These are phyloP conservation scores for Penicillium arizonense DNA, from an alignment of 495 filamentous ascomycete species.

Conservation along the genomic window DNA sequence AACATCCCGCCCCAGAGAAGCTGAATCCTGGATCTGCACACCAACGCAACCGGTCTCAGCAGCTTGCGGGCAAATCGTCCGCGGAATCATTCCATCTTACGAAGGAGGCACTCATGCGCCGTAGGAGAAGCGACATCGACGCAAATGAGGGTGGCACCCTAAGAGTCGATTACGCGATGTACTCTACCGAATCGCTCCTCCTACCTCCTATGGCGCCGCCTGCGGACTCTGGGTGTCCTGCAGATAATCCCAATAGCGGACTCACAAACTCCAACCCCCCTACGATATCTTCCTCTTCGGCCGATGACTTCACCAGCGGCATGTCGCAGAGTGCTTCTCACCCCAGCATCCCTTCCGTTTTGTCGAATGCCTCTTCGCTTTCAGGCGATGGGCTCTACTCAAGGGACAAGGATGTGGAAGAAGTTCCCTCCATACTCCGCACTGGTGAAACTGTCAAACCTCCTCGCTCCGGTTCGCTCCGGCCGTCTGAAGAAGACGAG, in stretches of 20 bases:
- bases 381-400: conserved; percentile 46
- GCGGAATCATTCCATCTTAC: conserved; percentile 47
- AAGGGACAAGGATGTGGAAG: conserved; percentile 32
- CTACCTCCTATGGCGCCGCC: conserved; percentile 34
- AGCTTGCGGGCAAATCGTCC: conserved; percentile 33
- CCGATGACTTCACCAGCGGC: conserved; percentile 53
- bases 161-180: conserved; percentile 27
- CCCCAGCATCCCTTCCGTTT: conserved; percentile 71
- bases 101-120: conserved; percentile 40
- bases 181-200: conserved; percentile 22
- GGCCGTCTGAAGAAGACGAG: conserved; percentile 38
- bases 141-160: conserved; percentile 23
- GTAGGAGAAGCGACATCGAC: conserved; percentile 32
- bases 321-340: conserved; percentile 67
- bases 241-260: conserved; percentile 46
- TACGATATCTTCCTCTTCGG: conserved; percentile 50
- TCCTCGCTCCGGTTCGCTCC: conserved; percentile 16
- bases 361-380: conserved; percentile 79
- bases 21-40: conserved; percentile 21
- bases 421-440: conserved; percentile 44
- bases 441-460: conserved; percentile 48
- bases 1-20: conserved; percentile 11
- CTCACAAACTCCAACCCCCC: conserved; percentile 52
- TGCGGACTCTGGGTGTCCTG: conserved; percentile 46
- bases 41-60: conserved; percentile 39